Conservation (phyloP, 2,329 filamentous ascomycete genomes). For the Pseudogymnoascus sp. region DNA sequence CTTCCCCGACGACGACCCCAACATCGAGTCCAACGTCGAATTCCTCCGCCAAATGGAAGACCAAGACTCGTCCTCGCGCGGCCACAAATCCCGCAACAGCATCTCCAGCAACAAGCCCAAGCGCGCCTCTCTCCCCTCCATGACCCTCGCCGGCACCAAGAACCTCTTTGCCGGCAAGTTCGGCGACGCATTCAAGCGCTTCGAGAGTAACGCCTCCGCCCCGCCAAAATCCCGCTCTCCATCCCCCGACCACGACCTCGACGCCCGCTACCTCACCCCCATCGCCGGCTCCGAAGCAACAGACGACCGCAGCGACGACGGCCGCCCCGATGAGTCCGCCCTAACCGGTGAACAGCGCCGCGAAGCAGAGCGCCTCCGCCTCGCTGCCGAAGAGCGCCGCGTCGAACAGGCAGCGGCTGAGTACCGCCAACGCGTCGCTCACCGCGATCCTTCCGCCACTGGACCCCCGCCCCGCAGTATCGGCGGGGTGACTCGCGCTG, state of each 20-base stretch:
- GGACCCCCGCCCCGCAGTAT: slow-evolving; percentile 43
- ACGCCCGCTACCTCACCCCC: slow-evolving; percentile 47
- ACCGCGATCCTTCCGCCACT: slow-evolving; percentile 44
- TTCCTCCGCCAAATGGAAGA: slow-evolving; percentile 72
- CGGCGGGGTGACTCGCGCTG: slow-evolving; percentile 56
- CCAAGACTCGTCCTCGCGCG: slow-evolving; percentile 41
- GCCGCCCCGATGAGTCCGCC: slow-evolving; percentile 49
- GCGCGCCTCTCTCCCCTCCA: slow-evolving; percentile 60
- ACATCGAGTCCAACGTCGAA: slow-evolving; percentile 72
- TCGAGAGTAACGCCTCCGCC: slow-evolving; percentile 52
- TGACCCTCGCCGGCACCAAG: slow-evolving; percentile 66
- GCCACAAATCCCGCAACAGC: slow-evolving; percentile 42
- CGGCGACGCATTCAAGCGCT: slow-evolving; percentile 86
- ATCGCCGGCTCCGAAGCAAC: slow-evolving; percentile 71
- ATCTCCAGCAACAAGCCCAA: slow-evolving; percentile 53
- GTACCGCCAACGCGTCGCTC: slow-evolving; percentile 67
- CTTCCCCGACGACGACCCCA: slow-evolving; percentile 39
- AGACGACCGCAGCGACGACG: slow-evolving; percentile 58
- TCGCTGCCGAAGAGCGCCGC: slow-evolving; percentile 81
- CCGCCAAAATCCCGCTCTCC: slow-evolving; percentile 30
- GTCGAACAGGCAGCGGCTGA: slow-evolving; percentile 85
- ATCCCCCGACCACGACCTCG: slow-evolving; percentile 35
- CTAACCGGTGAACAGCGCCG: slow-evolving; percentile 81
- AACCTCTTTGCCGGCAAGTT: slow-evolving; percentile 81
- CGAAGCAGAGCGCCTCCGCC: slow-evolving; percentile 72